Percentiles rank a stretch among this genome's conserved stretches.
Conservation (phyloP, 2,329 filamentous ascomycete genomes). For the Xylariaceae sp. region DNA sequence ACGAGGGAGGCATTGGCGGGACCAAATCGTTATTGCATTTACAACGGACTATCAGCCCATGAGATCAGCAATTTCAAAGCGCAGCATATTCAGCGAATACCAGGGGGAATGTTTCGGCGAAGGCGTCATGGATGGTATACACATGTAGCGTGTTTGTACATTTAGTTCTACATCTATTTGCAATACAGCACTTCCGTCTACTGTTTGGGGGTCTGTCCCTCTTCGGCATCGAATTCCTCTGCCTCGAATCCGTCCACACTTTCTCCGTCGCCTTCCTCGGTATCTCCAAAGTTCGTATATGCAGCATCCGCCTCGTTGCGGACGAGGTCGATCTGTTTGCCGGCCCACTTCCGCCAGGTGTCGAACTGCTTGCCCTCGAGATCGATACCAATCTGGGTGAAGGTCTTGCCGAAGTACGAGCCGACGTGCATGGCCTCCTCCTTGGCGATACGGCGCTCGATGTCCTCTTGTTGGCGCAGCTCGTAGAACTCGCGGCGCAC, state of each 20-base stretch:
- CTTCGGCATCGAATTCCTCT: conserved; percentile 12
- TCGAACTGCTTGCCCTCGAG: conserved; percentile 80
- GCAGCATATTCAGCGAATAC: neutral
- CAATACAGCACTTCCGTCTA: too few relatives aligned
- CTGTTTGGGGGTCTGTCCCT: neutral
- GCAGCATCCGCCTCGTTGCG: conserved; percentile 24
- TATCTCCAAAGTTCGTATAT: conserved; percentile 24
- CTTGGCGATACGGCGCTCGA: conserved; percentile 75
- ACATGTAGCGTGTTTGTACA: conserved; percentile 23
- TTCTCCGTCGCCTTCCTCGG: conserved; percentile 19
- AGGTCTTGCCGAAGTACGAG: conserved; percentile 80
- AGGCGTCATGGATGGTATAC: conserved; percentile 14
- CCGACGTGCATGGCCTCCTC: conserved; percentile 87
- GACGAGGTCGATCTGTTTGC: conserved; percentile 25
- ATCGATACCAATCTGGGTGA: conserved; percentile 73
- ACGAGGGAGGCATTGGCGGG: too few relatives aligned
- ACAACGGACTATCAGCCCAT: conserved; percentile 4
- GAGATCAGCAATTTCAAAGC: conserved; percentile 3
- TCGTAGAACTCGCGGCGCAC: conserved; percentile 89
- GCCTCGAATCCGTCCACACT: neutral
- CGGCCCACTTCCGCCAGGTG: conserved; percentile 64
- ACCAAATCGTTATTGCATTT: too few relatives aligned
- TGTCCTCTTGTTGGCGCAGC: conserved; percentile 76
- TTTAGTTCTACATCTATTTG: conserved; percentile 23
- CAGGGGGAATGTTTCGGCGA: neutral